These are phyloP conservation scores for Sugiyamaella qingdaonensis DNA, from an alignment of 805 yeast genomes.

Conservation along the genomic window DNA sequence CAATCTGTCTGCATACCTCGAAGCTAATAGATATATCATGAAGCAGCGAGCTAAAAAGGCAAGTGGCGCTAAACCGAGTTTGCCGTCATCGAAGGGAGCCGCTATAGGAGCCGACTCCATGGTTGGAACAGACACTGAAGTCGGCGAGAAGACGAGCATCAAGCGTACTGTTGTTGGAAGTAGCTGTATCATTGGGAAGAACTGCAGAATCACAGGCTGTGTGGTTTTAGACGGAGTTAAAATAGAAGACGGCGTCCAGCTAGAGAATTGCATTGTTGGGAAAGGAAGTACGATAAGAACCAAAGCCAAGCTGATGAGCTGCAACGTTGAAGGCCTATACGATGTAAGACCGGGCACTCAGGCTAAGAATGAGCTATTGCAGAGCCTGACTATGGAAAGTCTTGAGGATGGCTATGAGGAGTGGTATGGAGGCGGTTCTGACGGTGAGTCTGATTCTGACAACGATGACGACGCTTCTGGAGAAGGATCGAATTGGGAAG, in stretches of 20 bases:
- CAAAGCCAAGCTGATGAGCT: conserved; percentile 66
- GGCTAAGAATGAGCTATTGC: conserved; percentile 33
- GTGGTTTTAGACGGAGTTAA: conserved; percentile 66
- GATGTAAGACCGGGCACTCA: conserved; percentile 42
- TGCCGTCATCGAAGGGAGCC: conserved; percentile 42
- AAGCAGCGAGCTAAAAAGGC: conserved; percentile 35
- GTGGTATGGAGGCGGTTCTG: conserved; percentile 14
- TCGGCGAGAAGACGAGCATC: conserved; percentile 82
- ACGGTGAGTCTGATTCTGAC: conserved; percentile 27
- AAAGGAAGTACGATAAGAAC: conserved; percentile 55
- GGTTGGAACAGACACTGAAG: conserved; percentile 59
- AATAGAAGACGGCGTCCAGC: conserved; percentile 63
- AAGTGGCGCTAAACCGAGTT: conserved; percentile 25
- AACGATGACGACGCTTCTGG: conserved; percentile 34
- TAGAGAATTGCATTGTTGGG: conserved; percentile 89
- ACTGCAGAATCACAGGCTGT: conserved; percentile 85
- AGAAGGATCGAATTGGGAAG: conserved; percentile 34
- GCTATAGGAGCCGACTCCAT: conserved; percentile 84
- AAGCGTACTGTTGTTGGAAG: conserved; percentile 80
- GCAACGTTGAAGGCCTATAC: conserved; percentile 81
- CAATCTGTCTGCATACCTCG: conserved; percentile 77
- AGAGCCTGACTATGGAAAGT: conserved; percentile 34
- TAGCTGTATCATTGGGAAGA: conserved; percentile 72
- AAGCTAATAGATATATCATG: conserved; percentile 78
- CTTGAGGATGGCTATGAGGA: conserved; percentile 28